These are phyloP conservation scores for Termitomyces sp. DNA, from an alignment of 768 basidiomycete genomes.

Conservation along the genomic window DNA sequence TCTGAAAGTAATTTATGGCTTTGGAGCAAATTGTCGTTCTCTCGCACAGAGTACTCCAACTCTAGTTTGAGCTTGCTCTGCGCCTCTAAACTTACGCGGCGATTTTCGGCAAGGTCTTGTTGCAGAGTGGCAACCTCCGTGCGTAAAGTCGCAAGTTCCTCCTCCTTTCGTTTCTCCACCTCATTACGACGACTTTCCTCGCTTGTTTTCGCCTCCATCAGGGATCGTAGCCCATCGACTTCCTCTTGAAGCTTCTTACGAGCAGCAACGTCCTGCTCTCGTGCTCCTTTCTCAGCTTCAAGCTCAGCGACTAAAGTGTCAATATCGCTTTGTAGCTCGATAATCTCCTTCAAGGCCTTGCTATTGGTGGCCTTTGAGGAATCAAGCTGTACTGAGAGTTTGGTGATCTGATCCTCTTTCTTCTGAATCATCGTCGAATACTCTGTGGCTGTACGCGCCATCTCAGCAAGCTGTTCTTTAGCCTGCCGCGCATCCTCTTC, in stretches of 20 bases:
- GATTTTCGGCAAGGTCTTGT: slow-evolving; percentile 60
- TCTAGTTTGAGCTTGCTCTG: slow-evolving; percentile 77
- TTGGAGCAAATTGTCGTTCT: slow-evolving; percentile 52
- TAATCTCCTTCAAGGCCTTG: slow-evolving; percentile 49
- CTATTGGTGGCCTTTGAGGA: slow-evolving; percentile 49
- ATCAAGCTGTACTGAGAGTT: slow-evolving; percentile 48
- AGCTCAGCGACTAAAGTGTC: slow-evolving; percentile 61
- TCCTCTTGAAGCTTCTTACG: slow-evolving; percentile 71
- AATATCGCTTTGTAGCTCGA: slow-evolving; percentile 65
- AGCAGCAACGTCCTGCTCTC: slow-evolving; percentile 34
- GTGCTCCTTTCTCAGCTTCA: slow-evolving; percentile 50
- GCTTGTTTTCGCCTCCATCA: slow-evolving; percentile 78
- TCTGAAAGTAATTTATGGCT: slow-evolving; percentile 63
- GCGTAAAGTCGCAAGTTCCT: slow-evolving; percentile 73
- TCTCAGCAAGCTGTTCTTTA: slow-evolving; percentile 72
- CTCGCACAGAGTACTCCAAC: slow-evolving; percentile 55
- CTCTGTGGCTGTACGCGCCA: slow-evolving; percentile 72
- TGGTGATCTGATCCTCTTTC: slow-evolving; percentile 67
- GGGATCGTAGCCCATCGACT: slow-evolving; percentile 78
- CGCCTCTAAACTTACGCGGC: slow-evolving; percentile 52
- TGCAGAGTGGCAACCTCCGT: slow-evolving; percentile 55
- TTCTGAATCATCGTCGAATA: slow-evolving; percentile 69
- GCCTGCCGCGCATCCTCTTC: slow-evolving; percentile 66
- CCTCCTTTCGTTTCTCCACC: slow-evolving; percentile 82
- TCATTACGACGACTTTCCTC: slow-evolving; percentile 83